Conservation (phyloP, 257 asterid species). For the Echites panduratus region DNA sequence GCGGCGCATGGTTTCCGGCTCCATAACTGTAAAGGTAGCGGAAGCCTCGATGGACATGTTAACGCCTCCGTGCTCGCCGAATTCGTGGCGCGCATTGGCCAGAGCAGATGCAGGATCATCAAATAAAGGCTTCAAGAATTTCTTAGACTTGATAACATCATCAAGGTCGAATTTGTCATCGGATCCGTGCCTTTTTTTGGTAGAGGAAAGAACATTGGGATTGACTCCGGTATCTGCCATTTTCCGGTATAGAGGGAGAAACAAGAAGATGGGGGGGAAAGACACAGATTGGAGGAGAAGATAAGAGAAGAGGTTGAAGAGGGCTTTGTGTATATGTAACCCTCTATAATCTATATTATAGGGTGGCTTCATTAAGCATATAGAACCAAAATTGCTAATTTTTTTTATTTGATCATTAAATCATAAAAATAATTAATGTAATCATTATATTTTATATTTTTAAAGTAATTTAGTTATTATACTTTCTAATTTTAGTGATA, state of each 20-base stretch:
- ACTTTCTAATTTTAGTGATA: too few species aligned
- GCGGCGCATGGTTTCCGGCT: slow-evolving; percentile 90
- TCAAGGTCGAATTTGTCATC: slow-evolving; percentile 40
- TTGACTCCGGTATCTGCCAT: slow-evolving; percentile 50
- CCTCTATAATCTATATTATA: too few species aligned
- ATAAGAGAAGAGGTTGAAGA: background rate
- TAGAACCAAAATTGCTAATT: too few species aligned
- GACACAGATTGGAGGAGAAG: background rate
- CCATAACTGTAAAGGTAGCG: slow-evolving; percentile 99
- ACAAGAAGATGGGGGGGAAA: background rate
- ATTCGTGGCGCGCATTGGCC: slow-evolving; percentile 86
- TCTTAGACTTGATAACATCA: slow-evolving; percentile 35
- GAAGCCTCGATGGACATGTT: slow-evolving; percentile 99
- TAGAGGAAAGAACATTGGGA: slow-evolving; percentile 4
- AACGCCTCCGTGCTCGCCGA: slow-evolving; percentile 99
- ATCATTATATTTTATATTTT: too few species aligned
- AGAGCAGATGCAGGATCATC: slow-evolving; percentile 82
- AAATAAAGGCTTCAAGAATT: slow-evolving; percentile 25
- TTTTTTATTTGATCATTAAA: too few species aligned
- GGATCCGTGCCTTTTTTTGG: slow-evolving; percentile 50
- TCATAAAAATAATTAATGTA: too few species aligned
- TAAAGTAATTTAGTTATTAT: too few species aligned
- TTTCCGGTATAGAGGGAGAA: background rate
- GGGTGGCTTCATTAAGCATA: too few species aligned
- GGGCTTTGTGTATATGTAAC: background rate